phyloP scores from a whole-genome alignment of 1,284 basidiomycete genomes.

The Ceratorhiza oryzae-sativae region DNA sequence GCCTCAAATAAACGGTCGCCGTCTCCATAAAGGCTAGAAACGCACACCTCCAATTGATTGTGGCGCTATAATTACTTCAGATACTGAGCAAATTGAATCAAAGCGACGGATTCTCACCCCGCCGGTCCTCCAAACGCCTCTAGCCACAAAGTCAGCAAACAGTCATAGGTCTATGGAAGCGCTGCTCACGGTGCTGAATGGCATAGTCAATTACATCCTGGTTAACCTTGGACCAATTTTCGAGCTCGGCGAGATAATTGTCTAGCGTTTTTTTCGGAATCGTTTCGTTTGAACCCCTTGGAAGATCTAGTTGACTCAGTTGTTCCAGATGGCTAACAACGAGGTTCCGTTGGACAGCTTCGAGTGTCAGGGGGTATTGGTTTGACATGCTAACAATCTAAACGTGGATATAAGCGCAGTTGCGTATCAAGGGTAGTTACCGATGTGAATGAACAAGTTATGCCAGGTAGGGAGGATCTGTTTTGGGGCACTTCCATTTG shows the following conservation, averaged over 20 bases:
- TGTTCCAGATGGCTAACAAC: not conserved
- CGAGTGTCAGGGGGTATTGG: not conserved
- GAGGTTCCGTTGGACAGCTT: not conserved
- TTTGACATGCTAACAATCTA: not conserved
- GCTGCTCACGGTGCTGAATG: not conserved
- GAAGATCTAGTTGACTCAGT: not conserved
- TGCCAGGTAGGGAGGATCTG: no score
- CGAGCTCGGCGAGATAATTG: not conserved
- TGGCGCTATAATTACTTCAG: not conserved
- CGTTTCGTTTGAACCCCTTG: not conserved
- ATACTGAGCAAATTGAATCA: not conserved
- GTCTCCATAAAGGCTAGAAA: conserved; percentile 2
- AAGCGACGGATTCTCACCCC: not conserved
- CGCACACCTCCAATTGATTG: not conserved
- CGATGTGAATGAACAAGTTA: no score
- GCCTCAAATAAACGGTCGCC: not conserved
- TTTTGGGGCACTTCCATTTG: no score
- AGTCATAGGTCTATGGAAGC: not conserved
- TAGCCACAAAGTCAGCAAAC: not conserved
- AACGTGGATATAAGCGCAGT: no score
- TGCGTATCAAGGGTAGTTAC: no score
- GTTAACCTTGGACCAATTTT: not conserved
- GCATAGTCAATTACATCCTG: not conserved
- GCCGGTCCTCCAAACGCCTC: not conserved
- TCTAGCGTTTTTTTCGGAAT: not conserved